Percentiles rank a stretch among this genome's conserved stretches.
These are phyloP conservation scores for Ustilago trichophora DNA, from an alignment of 1,284 basidiomycete species.

Conservation along the genomic window DNA sequence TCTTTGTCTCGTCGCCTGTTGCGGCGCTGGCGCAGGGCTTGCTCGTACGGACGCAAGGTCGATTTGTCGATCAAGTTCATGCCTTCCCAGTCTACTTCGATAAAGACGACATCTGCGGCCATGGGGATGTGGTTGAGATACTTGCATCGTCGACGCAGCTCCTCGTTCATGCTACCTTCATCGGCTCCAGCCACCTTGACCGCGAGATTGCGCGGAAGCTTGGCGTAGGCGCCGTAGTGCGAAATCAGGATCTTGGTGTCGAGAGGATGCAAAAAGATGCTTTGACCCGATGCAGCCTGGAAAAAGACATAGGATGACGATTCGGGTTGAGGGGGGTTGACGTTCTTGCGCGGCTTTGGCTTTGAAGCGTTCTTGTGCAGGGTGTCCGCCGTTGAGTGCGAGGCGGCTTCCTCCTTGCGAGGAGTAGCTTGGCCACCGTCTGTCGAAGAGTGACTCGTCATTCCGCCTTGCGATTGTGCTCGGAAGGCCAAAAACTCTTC, in stretches of 20 bases:
- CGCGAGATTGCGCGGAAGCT: constrained; percentile 83
- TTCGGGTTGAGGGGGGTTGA: constrained; percentile 61
- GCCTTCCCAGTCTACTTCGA: constrained; percentile 77
- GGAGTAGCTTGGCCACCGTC: too few relatives aligned
- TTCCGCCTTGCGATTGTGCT: constrained; percentile 32
- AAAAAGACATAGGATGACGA: constrained; percentile 82
- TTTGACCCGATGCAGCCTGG: constrained; percentile 89
- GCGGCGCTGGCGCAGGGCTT: constrained; percentile 52
- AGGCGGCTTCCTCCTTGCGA: too few relatives aligned
- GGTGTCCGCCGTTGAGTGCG: too few relatives aligned
- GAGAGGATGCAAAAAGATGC: constrained; percentile 91
- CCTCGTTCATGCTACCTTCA: constrained; percentile 80
- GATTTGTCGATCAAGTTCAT: constrained; percentile 49
- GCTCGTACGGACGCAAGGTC: constrained; percentile 56
- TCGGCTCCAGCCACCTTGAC: constrained; percentile 81
- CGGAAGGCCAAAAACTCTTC: constrained; percentile 41
- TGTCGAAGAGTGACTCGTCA: constrained; percentile 7
- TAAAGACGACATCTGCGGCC: constrained; percentile 90
- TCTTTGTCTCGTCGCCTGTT: constrained; percentile 55
- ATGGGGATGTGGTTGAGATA: constrained; percentile 92
- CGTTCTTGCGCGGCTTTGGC: constrained; percentile 39
- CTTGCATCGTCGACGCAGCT: constrained; percentile 90
- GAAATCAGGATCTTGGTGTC: constrained; percentile 92
- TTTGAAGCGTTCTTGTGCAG: too few relatives aligned
- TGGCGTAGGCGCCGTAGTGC: constrained; percentile 81